Conservation (phyloP, 2,329 filamentous ascomycete species). For the Aureobasidium sp. region DNA sequence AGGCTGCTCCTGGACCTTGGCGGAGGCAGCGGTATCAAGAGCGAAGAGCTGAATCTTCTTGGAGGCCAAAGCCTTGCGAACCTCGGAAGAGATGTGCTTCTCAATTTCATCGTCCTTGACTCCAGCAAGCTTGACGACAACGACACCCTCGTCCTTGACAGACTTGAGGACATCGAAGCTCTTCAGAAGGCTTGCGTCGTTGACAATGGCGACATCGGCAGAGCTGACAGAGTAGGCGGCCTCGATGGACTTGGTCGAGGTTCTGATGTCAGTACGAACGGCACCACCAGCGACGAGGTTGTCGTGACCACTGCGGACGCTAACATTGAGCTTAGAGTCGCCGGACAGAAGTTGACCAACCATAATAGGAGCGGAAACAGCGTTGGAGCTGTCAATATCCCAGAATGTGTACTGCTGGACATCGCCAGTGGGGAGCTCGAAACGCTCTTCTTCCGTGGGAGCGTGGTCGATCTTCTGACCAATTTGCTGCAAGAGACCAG, state of each 20-base stretch:
- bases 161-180: slow-evolving; percentile 67
- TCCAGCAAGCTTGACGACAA: slow-evolving; percentile 69
- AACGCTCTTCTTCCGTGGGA: slow-evolving; percentile 30
- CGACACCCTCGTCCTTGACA: slow-evolving; percentile 61
- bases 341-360: slow-evolving; percentile 54
- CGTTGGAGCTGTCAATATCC: slow-evolving; percentile 71
- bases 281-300: slow-evolving; percentile 66
- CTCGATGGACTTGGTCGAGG: slow-evolving; percentile 74
- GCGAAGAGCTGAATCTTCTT: slow-evolving; percentile 67
- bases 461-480: slow-evolving; percentile 33
- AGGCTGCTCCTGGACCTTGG: slow-evolving; percentile 59
- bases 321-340: slow-evolving; percentile 55
- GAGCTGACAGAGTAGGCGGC: slow-evolving; percentile 73
- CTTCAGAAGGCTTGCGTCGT: slow-evolving; percentile 70
- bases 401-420: slow-evolving; percentile 88
- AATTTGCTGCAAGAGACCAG: slow-evolving; percentile 42
- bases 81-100: slow-evolving; percentile 66
- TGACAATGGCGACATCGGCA: slow-evolving; percentile 73
- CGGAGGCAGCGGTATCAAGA: slow-evolving; percentile 63
- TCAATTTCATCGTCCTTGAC: slow-evolving; percentile 85
- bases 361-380: slow-evolving; percentile 56
- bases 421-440: slow-evolving; percentile 39
- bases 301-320: slow-evolving; percentile 52
- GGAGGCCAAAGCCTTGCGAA: slow-evolving; percentile 64
- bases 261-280: slow-evolving; percentile 76